phyloP scores from a whole-genome alignment of 768 basidiomycete species.

The Hysterangium stoloniferum region DNA sequence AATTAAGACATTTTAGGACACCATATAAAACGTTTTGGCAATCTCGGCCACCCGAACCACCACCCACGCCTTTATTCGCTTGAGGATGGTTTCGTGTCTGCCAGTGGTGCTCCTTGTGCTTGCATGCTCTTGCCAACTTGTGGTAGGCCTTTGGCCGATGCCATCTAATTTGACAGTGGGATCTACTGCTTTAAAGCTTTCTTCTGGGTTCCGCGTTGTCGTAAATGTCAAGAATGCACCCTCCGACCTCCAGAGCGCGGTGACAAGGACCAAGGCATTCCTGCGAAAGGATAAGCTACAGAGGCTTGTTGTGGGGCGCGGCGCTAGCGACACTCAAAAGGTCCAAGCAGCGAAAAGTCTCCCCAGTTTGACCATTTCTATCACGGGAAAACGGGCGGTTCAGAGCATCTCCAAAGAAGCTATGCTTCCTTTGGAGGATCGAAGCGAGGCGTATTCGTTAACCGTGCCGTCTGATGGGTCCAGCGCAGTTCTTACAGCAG shows the following conservation, averaged over 20 bases:
- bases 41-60: not conserved
- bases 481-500: conserved; percentile 19
- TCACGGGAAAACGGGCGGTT: conserved; percentile 2
- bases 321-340: conserved; percentile 6
- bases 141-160: conserved; percentile 12
- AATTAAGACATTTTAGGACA: no score
- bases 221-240: conserved; percentile 7
- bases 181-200: conserved; percentile 4
- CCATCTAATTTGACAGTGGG: conserved; percentile 7
- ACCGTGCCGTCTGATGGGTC: conserved; percentile 19
- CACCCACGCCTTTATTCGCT: not conserved
- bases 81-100: no score
- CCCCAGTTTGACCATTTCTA: not conserved
- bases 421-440: not conserved
- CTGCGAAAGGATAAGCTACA: conserved; percentile 10
- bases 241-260: conserved; percentile 9
- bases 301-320: conserved; percentile 13
- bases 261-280: conserved; percentile 5
- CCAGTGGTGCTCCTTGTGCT: no score
- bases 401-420: conserved; percentile 10
- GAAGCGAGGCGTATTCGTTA: conserved; percentile 25
- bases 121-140: not conserved
- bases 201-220: conserved; percentile 9
- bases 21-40: no score
- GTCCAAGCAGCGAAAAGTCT: conserved; percentile 7